Percentiles rank a stretch among this genome's conserved stretches.
Conservation (phyloP, 2,329 filamentous ascomycete genomes). For the Epichloe typhina region DNA sequence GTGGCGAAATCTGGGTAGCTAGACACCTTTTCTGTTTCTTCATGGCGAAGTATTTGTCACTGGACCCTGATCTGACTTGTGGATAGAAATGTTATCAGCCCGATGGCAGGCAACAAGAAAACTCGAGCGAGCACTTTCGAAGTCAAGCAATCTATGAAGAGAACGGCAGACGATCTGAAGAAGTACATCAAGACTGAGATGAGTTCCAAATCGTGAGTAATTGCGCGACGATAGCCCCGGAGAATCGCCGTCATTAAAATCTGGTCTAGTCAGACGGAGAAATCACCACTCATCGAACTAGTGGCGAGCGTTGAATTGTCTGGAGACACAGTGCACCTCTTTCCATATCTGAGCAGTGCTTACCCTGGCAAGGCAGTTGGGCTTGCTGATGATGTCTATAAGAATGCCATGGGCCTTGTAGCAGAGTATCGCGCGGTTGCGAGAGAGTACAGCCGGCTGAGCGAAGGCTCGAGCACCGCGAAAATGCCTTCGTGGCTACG, state of each 20-base stretch:
- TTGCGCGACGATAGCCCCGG: neutral
- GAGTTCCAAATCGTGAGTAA: neutral
- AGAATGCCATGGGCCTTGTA: slow-evolving; percentile 3
- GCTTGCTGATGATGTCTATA: neutral
- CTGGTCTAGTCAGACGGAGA: neutral
- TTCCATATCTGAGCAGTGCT: neutral
- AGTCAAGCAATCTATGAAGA: slow-evolving; percentile 2
- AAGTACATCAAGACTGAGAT: slow-evolving; percentile 1
- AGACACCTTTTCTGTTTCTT: neutral
- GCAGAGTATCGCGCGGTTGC: slow-evolving; percentile 10
- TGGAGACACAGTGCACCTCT: neutral
- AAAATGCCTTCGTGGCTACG: slow-evolving; percentile 16
- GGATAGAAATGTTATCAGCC: neutral
- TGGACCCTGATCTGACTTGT: neutral
- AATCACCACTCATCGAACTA: neutral
- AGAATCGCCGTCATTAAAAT: neutral
- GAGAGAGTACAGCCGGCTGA: slow-evolving; percentile 13
- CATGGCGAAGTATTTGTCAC: too few relatives aligned
- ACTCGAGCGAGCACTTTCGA: neutral
- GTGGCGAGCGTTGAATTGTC: neutral
- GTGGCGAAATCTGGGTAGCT: neutral
- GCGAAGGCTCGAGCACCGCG: slow-evolving; percentile 8
- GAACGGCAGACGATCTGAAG: neutral
- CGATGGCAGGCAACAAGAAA: neutral
- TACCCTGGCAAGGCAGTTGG: neutral